Conservation (phyloP, 2,329 filamentous ascomycete genomes). For the Fusarium camptoceras region DNA sequence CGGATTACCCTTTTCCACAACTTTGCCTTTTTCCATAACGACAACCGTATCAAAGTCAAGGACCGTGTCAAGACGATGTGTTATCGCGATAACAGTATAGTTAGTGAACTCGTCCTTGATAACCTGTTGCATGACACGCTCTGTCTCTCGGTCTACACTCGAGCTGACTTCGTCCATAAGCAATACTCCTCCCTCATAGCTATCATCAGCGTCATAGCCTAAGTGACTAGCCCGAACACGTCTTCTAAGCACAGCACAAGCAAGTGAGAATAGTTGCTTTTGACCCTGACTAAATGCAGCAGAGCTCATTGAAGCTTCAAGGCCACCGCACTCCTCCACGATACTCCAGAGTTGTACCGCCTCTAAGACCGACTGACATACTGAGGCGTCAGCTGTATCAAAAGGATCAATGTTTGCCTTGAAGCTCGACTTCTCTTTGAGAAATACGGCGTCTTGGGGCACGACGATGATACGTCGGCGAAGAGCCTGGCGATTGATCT, state of each 20-base stretch:
- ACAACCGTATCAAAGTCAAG: slow-evolving; percentile 63
- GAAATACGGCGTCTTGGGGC: slow-evolving; percentile 64
- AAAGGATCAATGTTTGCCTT: slow-evolving; percentile 62
- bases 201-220: too few species aligned
- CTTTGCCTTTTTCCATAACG: slow-evolving; percentile 59
- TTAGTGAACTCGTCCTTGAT: slow-evolving; percentile 53
- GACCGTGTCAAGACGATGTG: slow-evolving; percentile 60
- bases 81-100: slow-evolving; percentile 64
- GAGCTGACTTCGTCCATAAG: slow-evolving; percentile 57
- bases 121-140: slow-evolving; percentile 54
- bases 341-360: too few species aligned
- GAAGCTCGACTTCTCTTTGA: slow-evolving; percentile 55
- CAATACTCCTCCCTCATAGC: slow-evolving; percentile 40
- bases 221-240: too few species aligned
- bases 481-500: slow-evolving; percentile 33
- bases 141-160: slow-evolving; percentile 55
- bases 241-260: not conserved
- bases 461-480: slow-evolving; percentile 55
- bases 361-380: too few species aligned
- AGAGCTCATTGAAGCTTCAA: too few species aligned
- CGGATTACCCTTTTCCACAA: slow-evolving; percentile 52
- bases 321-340: too few species aligned
- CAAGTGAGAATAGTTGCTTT: not conserved
- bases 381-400: not conserved
- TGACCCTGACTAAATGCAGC: not conserved